Evolutionary conservation across 2,329 filamentous ascomycete species (phyloP).

Genomic region (Cryphonectria parasitica): DNA sequence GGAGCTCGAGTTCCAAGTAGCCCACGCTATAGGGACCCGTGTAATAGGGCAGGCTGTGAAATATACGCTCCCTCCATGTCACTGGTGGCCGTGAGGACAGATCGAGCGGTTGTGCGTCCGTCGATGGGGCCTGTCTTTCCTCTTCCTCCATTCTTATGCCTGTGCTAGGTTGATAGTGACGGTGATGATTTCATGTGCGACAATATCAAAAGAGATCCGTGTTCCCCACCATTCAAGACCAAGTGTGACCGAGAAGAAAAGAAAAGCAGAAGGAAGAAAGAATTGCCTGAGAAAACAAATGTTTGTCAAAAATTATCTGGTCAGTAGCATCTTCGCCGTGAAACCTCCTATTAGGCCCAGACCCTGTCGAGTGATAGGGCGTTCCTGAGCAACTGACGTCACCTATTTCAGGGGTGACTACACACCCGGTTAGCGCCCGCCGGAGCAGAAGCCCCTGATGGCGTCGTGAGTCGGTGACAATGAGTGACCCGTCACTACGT

Average conservation of each 20-base stretch:
- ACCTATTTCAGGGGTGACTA: background rate
- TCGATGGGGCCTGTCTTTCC: background rate
- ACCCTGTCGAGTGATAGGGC: conserved; percentile 1
- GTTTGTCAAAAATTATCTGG: background rate
- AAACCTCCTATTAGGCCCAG: background rate
- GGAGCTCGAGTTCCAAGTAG: conserved; percentile 69
- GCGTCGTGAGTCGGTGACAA: background rate
- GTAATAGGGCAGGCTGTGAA: conserved; percentile 60
- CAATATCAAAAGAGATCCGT: background rate
- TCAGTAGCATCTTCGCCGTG: background rate
- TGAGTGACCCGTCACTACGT: background rate
- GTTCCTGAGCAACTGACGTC: conserved; percentile 20
- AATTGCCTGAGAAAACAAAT: background rate
- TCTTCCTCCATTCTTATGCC: conserved; percentile 11
- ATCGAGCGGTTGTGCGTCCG: background rate
- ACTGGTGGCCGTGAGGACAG: conserved; percentile 36
- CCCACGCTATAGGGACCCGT: conserved; percentile 70
- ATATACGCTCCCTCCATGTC: conserved; percentile 43
- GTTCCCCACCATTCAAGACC: too few species aligned
- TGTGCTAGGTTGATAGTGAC: background rate
- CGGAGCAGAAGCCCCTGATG: conserved; percentile 1
- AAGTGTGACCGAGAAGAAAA: background rate
- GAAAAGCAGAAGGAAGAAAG: background rate
- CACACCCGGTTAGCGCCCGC: too few species aligned
- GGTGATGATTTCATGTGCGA: background rate